These are phyloP conservation scores for Alloascoidea africana DNA, from an alignment of 805 yeast genomes.

Conservation along the genomic window DNA sequence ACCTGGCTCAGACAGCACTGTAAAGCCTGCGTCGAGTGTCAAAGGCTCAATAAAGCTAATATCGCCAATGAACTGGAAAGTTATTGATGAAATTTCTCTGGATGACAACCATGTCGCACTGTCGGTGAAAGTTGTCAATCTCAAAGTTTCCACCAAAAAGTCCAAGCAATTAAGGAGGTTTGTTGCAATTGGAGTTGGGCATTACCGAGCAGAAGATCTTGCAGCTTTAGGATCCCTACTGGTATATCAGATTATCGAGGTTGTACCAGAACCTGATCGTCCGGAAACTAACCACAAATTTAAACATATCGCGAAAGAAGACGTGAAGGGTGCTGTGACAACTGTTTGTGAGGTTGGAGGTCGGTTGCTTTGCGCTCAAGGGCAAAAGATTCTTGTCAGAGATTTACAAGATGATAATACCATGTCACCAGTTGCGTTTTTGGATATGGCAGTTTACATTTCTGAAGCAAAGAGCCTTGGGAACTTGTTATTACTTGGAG, in stretches of 20 bases:
- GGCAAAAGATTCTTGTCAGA: slow-evolving; percentile 67
- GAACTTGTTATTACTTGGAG: slow-evolving; percentile 70
- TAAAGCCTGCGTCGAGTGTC: slow-evolving; percentile 39
- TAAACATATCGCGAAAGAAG: slow-evolving; percentile 58
- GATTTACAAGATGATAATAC: slow-evolving; percentile 75
- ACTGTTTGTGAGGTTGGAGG: slow-evolving; percentile 71
- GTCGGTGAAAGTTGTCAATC: slow-evolving; percentile 36
- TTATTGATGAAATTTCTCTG: slow-evolving; percentile 54
- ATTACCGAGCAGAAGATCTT: slow-evolving; percentile 64
- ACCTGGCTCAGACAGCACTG: slow-evolving; percentile 35
- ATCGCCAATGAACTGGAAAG: slow-evolving; percentile 63
- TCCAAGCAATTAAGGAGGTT: slow-evolving; percentile 37
- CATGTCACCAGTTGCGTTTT: slow-evolving; percentile 86
- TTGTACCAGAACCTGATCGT: slow-evolving; percentile 77
- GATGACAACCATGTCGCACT: slow-evolving; percentile 54
- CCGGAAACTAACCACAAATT: slow-evolving; percentile 76
- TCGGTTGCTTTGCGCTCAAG: slow-evolving; percentile 70
- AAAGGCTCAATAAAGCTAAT: slow-evolving; percentile 49
- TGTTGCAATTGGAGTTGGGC: slow-evolving; percentile 67
- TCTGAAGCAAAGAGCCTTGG: slow-evolving; percentile 74
- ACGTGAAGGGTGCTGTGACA: slow-evolving; percentile 72
- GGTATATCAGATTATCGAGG: slow-evolving; percentile 59
- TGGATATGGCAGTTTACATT: slow-evolving; percentile 71
- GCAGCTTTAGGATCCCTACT: slow-evolving; percentile 67
- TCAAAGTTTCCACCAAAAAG: slow-evolving; percentile 21